Percentiles rank a stretch among this genome's conserved stretches.
These are phyloP conservation scores for Amesomyces nigricolor DNA, from an alignment of 2,329 filamentous ascomycete genomes.

Conservation along the genomic window DNA sequence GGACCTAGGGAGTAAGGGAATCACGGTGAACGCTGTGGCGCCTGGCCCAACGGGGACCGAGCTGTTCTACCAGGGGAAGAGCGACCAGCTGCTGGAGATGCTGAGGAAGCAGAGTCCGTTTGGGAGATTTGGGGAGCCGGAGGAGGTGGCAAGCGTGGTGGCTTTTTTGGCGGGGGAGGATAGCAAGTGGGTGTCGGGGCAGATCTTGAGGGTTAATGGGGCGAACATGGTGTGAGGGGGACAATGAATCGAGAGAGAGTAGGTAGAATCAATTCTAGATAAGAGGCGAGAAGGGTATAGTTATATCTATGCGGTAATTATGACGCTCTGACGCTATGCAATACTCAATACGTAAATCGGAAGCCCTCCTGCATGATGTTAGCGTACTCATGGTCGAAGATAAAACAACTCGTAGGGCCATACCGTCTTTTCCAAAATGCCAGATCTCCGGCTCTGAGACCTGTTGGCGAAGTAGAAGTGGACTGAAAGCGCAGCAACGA, in stretches of 20 bases:
- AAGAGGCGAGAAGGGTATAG: not conserved
- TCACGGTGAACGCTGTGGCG: slow-evolving; percentile 41
- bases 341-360: slow-evolving; percentile 17
- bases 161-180: slow-evolving; percentile 37
- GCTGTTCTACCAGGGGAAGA: slow-evolving; percentile 48
- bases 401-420: not conserved
- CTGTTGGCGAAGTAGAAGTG: slow-evolving; percentile 23
- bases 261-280: too few relatives aligned
- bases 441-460: slow-evolving; percentile 3
- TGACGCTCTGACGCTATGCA: not conserved
- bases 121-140: slow-evolving; percentile 41
- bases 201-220: slow-evolving; percentile 43
- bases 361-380: slow-evolving; percentile 18
- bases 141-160: slow-evolving; percentile 45
- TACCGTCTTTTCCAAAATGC: slow-evolving; percentile 21
- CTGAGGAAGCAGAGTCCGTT: slow-evolving; percentile 39
- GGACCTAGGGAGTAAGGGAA: slow-evolving; percentile 47
- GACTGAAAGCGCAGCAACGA: slow-evolving; percentile 18
- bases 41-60: slow-evolving; percentile 49
- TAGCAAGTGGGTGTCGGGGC: slow-evolving; percentile 41
- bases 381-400: not conserved
- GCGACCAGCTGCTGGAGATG: slow-evolving; percentile 39
- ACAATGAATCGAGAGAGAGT: not conserved
- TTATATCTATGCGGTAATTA: not conserved
- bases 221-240: slow-evolving; percentile 7